These are phyloP conservation scores for Boletus vinaceobasis DNA, from an alignment of 768 basidiomycete genomes.

Conservation along the genomic window DNA sequence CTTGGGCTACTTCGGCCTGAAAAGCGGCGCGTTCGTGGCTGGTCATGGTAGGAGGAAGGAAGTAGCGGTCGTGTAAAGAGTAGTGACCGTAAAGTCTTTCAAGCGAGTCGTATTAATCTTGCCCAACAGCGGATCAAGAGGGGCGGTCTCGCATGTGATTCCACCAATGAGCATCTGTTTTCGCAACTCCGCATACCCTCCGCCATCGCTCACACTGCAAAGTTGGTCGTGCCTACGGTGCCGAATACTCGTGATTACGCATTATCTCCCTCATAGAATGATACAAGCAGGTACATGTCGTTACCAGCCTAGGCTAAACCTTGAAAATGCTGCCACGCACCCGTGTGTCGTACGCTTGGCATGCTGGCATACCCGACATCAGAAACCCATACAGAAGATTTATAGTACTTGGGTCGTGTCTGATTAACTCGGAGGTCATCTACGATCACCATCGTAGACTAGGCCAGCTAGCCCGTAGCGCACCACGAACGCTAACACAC, in stretches of 20 bases:
- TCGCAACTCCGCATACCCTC: background rate
- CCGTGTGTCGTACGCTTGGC: too few species aligned
- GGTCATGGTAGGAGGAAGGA: constrained; percentile 43
- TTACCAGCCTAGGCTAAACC: background rate
- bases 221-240: background rate
- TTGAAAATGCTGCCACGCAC: background rate
- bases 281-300: background rate
- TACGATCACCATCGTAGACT: constrained; percentile 88
- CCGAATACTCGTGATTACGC: constrained; percentile 21
- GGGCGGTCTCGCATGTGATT: constrained; percentile 20
- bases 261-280: constrained; percentile 15
- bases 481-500: constrained; percentile 76
- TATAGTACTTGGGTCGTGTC: background rate
- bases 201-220: background rate
- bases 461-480: constrained; percentile 88
- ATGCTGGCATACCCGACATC: background rate
- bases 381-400: background rate
- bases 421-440: constrained; percentile 37
- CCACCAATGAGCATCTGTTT: constrained; percentile 7
- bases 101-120: constrained; percentile 27
- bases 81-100: too few species aligned
- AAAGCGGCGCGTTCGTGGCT: constrained; percentile 63
- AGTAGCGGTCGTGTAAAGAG: too few species aligned
- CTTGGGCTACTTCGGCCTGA: constrained; percentile 74
- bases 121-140: background rate